Conservation (phyloP, 1,284 basidiomycete species). For the Vanrija sp. region DNA sequence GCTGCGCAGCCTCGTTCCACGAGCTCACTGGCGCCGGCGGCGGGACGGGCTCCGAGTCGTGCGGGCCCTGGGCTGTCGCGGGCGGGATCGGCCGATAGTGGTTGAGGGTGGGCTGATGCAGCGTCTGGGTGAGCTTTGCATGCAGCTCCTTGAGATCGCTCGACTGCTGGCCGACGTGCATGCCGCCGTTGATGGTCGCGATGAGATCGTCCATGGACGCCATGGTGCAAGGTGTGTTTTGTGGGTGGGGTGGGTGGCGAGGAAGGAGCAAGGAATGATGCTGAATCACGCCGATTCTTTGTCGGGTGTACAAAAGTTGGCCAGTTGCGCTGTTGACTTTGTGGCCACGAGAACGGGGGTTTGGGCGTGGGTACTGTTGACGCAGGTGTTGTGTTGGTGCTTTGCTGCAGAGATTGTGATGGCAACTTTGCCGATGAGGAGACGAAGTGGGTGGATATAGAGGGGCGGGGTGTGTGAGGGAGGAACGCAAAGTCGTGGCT, state of each 20-base stretch:
- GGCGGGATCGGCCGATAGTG: slow-evolving; percentile 34
- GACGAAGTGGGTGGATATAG: too few relatives aligned
- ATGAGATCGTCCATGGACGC: slow-evolving; percentile 43
- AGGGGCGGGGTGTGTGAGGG: too few relatives aligned
- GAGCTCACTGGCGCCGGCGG: slow-evolving; percentile 43
- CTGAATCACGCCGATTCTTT: too few relatives aligned
- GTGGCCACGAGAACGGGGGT: too few relatives aligned
- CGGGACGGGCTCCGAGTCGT: slow-evolving; percentile 22
- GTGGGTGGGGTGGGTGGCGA: background rate
- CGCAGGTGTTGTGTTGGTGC: too few relatives aligned
- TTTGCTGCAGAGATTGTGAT: too few relatives aligned
- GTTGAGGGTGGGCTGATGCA: slow-evolving; percentile 21
- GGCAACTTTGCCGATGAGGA: too few relatives aligned
- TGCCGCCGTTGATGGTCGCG: slow-evolving; percentile 31
- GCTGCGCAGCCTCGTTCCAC: slow-evolving; percentile 36
- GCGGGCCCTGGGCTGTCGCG: slow-evolving; percentile 13
- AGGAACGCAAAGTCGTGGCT: too few relatives aligned
- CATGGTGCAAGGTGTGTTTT: slow-evolving; percentile 8
- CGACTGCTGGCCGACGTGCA: slow-evolving; percentile 41
- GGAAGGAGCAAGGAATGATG: background rate
- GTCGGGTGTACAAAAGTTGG: too few relatives aligned
- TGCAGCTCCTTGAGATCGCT: slow-evolving; percentile 40
- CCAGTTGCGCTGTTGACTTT: too few relatives aligned
- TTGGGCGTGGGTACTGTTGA: too few relatives aligned
- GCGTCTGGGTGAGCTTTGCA: slow-evolving; percentile 31